A percentile compares a stretch with the other conserved stretches of the same genome.
Conservation (phyloP, 2,329 filamentous ascomycete species). For the Gaeumannomyces tritici region DNA sequence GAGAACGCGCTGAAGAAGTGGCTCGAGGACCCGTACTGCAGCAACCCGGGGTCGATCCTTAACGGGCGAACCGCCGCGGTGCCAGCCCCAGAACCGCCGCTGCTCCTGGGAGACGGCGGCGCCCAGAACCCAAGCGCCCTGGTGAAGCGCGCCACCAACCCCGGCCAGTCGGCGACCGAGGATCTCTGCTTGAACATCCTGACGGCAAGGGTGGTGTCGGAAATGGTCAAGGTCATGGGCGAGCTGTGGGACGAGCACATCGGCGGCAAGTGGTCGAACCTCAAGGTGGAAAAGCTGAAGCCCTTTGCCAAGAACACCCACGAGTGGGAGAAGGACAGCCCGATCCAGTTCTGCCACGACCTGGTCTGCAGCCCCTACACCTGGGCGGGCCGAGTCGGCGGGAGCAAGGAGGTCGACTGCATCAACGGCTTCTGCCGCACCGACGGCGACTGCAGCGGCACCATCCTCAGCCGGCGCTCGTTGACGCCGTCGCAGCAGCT, state of each 20-base stretch:
- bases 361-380: neutral
- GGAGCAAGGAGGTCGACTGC: neutral
- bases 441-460: neutral
- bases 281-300: neutral
- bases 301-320: neutral
- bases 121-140: neutral
- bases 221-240: neutral
- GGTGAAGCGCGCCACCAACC: neutral
- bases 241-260: neutral
- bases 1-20: neutral
- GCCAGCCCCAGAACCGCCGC: neutral
- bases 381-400: neutral
- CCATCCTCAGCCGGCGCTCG: no score
- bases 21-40: neutral
- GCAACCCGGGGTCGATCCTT: neutral
- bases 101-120: neutral
- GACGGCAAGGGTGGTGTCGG: neutral
- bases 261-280: neutral
- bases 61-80: neutral
- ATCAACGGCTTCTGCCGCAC: neutral
- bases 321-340: neutral
- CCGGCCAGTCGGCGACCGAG: neutral
- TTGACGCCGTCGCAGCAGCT: no score
- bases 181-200: neutral
- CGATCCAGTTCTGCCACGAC: neutral